Evolutionary conservation across 129 eudicot genomes (phyloP).

Genomic region (Flaveria linearis): DNA sequence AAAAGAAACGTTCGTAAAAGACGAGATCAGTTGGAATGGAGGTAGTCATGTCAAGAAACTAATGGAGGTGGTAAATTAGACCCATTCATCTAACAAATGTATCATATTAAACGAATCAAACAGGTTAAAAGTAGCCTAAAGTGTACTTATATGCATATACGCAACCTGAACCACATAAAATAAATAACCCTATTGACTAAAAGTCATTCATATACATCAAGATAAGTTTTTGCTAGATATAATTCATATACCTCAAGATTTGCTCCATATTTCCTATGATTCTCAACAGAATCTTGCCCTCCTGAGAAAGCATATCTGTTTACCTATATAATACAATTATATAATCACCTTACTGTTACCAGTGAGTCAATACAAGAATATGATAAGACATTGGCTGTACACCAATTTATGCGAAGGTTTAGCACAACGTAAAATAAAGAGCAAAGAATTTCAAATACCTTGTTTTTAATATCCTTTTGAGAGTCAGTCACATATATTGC

Average conservation of each 20-base stretch:
- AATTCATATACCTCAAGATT: conserved; percentile 72
- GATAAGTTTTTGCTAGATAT: background rate
- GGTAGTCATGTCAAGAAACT: background rate
- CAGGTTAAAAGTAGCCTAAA: conserved; percentile 6
- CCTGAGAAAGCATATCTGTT: conserved; percentile 94
- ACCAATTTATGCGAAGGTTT: background rate
- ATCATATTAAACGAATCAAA: background rate
- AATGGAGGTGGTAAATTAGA: background rate
- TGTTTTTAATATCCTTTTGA: conserved; percentile 67
- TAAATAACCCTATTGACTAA: background rate
- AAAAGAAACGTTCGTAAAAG: background rate
- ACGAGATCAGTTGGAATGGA: background rate
- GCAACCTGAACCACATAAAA: background rate
- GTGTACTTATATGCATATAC: background rate
- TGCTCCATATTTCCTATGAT: conserved; percentile 81
- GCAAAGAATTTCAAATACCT: conserved; percentile 43
- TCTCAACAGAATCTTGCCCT: conserved; percentile 86
- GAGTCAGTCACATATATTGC: conserved; percentile 95
- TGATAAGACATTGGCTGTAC: background rate
- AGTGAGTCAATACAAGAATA: background rate
- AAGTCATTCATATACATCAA: background rate
- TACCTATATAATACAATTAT: conserved; percentile 46
- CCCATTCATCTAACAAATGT: background rate
- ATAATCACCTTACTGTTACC: background rate
- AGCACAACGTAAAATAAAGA: background rate